Base-by-base conservation (phyloP, 2,329 filamentous ascomycete genomes). In the Fonsecaea pedrosoi region DNA sequence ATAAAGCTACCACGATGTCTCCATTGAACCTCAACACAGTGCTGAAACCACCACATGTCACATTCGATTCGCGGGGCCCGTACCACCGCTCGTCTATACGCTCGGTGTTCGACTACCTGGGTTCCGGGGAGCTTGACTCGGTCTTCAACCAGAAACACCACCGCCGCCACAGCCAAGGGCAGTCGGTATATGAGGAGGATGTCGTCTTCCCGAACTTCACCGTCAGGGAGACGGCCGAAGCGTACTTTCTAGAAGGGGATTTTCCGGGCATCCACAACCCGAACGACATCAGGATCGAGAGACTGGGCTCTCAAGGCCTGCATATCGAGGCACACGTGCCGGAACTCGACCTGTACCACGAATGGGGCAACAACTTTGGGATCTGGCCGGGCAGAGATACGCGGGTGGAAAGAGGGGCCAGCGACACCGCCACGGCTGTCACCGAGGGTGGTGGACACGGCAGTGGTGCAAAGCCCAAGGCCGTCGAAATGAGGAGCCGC, bases 201-300 rank as follows among this genome's bases (percentile, higher is more conserved):
- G 45, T 50, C 18, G 18, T 50, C 45, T 50, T 50, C 45, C 45
- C 45, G 18, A 50, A 50, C 45, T 50, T 50, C 45, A 50, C 18
- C 18, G 45, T 50, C 45, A 50, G 45, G 9, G 45, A 50, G 18
- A 25, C 45, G 1, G 18, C 45, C 18, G 45, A 50, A 13, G 45
- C 45, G 18, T 50, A 50, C 45, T 50, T 50, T n/a, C 9, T 50
- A 10, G 45, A 50, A 25, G 45, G 45, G 1, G 45, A 50, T 4
- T 50, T 50, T 18, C 45, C 45, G 10, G 45, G 45, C 18, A 50
- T 50, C 21, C 45, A 25, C 45, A 50, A 50, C 18, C 45, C 45
- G 2, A 50, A 50, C 21, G 45, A 50, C 45, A 50, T 50, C 45
- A 50, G 21, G 45, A 50, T 50, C 45, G 45, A 50, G 45, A 25